Base-by-base conservation (phyloP, 345 rosid genomes). In the Hirschfeldia incana region DNA sequence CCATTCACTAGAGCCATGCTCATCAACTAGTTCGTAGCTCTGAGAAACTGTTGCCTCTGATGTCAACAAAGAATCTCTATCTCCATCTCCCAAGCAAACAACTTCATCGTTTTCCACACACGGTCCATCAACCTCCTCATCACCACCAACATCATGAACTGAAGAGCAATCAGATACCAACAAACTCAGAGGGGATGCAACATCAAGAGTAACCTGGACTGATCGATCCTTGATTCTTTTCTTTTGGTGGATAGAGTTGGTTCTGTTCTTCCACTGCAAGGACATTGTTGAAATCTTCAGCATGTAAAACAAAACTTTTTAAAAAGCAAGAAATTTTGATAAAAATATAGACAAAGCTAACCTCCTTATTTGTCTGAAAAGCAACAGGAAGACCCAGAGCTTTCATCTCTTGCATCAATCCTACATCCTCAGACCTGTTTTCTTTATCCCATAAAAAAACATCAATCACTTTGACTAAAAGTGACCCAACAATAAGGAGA, bases 321-420 rank as follows among this genome's bases (percentile, higher is more conserved):
- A 17, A 15, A 6, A 9, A 55, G 3, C 4, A n/a, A 28, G 8
- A 70, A 21, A 15, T 10, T 70, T 39, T 0, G 17, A 21, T 49
- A 12, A 57, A 12, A 57, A 53, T 15, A 21, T 9, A 70, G 46
- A 15, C 3, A 30, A 30, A 27, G 49, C 67, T 75, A 91, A 91
- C 98, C 88, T 83, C 85, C 78, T 90, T 93, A 51, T 76, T 93
- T 5, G 96, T 86, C 68, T 82, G 82, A 80, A 95, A 95, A 1
- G 93, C 80, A 71, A 85, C 74, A 2, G 99, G 99, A 80, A 95
- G 97, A 76, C 96, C 98, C 64, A 90, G 55, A 28, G 75, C 88
- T 37, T 81, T 81, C 97, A 93, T 91, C 82, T 90, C 88, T 53
- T 82, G 70, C 0, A 75, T 60, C 78, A 88, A 71, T 66, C 84